A percentile compares a stretch with the other conserved stretches of the same genome.
Conservation (phyloP, 1,284 basidiomycete species). For the Pyrrhoderma noxium region DNA sequence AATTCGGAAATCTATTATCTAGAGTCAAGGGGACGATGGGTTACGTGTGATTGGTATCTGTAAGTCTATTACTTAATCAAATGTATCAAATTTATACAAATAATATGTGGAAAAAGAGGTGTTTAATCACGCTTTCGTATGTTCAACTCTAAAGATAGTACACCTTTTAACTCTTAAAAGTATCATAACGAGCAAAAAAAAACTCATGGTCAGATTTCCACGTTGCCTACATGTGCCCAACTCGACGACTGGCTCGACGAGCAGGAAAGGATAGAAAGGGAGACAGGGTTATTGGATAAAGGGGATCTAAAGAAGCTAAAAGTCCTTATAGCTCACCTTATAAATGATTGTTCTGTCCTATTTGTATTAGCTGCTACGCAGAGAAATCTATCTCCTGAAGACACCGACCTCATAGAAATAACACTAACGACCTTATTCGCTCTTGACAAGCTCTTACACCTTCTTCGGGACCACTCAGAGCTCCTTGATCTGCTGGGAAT, state of each 20-base stretch:
- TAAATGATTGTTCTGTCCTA: too few relatives aligned
- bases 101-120: too few relatives aligned
- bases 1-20: too few relatives aligned
- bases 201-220: constrained; percentile 51
- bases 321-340: constrained; percentile 80
- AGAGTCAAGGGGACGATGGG: too few relatives aligned
- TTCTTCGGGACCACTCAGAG: constrained; percentile 76
- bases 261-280: constrained; percentile 82
- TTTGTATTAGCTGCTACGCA: constrained; percentile 82
- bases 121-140: too few relatives aligned
- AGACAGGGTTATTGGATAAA: constrained; percentile 84
- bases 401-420: constrained; percentile 92
- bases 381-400: constrained; percentile 81
- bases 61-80: too few relatives aligned
- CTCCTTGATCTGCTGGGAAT: constrained; percentile 67
- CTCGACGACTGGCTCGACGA: constrained; percentile 73
- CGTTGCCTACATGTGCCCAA: constrained; percentile 59
- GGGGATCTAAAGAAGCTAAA: constrained; percentile 87
- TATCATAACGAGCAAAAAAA: constrained; percentile 47
- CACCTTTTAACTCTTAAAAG: too few relatives aligned
- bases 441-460: constrained; percentile 83
- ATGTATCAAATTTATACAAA: too few relatives aligned
- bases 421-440: constrained; percentile 86
- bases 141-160: too few relatives aligned
- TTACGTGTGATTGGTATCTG: too few relatives aligned